phyloP scores from a whole-genome alignment of 768 basidiomycete genomes.

The Thelephora aurantiotincta region DNA sequence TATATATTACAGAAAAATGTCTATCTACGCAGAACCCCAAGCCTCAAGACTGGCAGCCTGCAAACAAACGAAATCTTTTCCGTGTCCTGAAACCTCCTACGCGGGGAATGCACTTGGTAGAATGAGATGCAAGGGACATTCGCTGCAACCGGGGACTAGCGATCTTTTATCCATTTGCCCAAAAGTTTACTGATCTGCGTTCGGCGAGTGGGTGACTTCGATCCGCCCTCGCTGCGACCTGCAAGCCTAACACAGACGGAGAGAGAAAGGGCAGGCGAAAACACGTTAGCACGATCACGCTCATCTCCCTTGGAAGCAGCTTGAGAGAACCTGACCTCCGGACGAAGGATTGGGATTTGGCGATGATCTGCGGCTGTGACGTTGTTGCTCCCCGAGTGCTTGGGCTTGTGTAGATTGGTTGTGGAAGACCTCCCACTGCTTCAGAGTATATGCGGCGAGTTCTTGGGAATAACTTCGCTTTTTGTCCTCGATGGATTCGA shows the following conservation, averaged over 20 bases:
- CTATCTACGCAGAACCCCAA: too few species aligned
- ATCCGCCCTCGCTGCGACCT: too few species aligned
- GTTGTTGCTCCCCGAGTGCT: constrained; percentile 8
- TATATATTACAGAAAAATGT: background rate
- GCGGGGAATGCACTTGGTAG: too few species aligned
- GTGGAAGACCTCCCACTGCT: constrained; percentile 18
- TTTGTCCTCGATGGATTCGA: constrained; percentile 13
- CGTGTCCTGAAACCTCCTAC: too few species aligned
- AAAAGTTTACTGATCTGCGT: background rate
- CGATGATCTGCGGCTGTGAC: constrained; percentile 3
- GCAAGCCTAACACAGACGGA: too few species aligned
- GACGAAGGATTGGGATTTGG: background rate
- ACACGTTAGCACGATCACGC: too few species aligned
- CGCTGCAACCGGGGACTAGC: background rate
- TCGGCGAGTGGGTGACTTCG: background rate
- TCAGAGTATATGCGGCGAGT: constrained; percentile 24
- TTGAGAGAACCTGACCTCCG: constrained; percentile 3
- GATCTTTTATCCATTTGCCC: background rate
- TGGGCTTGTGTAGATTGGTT: constrained; percentile 2
- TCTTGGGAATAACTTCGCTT: constrained; percentile 23
- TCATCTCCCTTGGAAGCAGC: too few species aligned
- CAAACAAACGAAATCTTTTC: too few species aligned
- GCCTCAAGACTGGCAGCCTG: too few species aligned
- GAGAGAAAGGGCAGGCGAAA: too few species aligned
- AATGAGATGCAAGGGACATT: too few species aligned